Percentiles rank a stretch among this genome's conserved stretches.
Evolutionary conservation across 495 filamentous ascomycete species (phyloP).

Genomic region (Xylaria telfairii): DNA sequence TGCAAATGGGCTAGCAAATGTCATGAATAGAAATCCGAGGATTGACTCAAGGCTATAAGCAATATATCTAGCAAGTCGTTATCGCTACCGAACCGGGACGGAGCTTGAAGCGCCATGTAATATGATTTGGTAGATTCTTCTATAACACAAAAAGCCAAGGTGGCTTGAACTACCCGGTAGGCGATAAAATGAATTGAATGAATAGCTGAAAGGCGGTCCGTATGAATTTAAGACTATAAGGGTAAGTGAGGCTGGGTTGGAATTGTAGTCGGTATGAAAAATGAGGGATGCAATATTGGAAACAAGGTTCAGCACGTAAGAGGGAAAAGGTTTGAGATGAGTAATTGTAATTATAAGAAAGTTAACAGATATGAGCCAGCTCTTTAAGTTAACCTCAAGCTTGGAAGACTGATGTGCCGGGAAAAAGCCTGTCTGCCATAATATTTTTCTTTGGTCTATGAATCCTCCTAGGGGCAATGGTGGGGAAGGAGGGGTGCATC

Average conservation of each 20-base stretch:
- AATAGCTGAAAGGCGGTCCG: not conserved
- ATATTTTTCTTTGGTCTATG: not conserved
- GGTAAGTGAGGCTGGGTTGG: not conserved
- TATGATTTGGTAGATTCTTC: not conserved
- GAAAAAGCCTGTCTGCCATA: conserved; percentile 8
- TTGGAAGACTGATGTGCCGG: not conserved
- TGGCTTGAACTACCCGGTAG: not conserved
- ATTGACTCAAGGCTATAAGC: not conserved
- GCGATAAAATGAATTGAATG: not conserved
- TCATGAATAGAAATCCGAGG: not conserved
- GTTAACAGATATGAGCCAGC: not conserved
- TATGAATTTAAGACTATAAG: not conserved
- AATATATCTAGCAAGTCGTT: conserved; percentile 10
- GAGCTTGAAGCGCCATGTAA: conserved; percentile 11
- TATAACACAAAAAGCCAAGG: not conserved
- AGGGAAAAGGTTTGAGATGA: conserved; percentile 8
- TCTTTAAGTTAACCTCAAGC: conserved; percentile 4
- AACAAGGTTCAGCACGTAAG: not conserved
- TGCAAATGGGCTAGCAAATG: not conserved
- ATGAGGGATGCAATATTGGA: not conserved
- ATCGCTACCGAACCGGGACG: not conserved
- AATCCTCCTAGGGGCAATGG: not conserved
- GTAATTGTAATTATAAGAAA: not conserved
- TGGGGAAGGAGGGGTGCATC: not conserved
- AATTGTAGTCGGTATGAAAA: not conserved